Percentiles rank a stretch among this genome's conserved stretches.
These are phyloP conservation scores for Bombardia bombarda DNA, from an alignment of 495 filamentous ascomycete genomes.

Conservation along the genomic window DNA sequence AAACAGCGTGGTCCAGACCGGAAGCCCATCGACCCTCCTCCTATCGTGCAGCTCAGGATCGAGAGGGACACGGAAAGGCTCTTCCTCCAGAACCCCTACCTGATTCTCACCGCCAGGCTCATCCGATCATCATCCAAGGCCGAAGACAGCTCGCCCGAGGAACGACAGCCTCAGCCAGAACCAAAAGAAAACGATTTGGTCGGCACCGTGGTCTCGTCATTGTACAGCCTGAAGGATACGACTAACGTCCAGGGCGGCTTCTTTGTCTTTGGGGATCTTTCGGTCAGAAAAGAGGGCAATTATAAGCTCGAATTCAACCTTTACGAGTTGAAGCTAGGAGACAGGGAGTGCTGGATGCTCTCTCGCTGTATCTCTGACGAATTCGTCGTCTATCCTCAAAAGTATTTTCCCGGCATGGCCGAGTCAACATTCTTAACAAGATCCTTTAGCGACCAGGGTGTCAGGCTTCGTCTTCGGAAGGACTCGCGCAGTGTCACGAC, in stretches of 20 bases:
- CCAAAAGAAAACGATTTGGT: slow-evolving; percentile 49
- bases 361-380: slow-evolving; percentile 63
- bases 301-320: slow-evolving; percentile 80
- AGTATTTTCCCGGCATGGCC: slow-evolving; percentile 78
- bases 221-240: slow-evolving; percentile 87
- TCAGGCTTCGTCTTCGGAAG: slow-evolving; percentile 82
- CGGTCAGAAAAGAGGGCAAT: slow-evolving; percentile 70
- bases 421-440: slow-evolving; percentile 90
- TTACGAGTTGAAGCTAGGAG: slow-evolving; percentile 77
- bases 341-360: slow-evolving; percentile 41
- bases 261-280: slow-evolving; percentile 95
- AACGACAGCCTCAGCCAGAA: slow-evolving; percentile 8
- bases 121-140: slow-evolving; percentile 28
- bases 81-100: slow-evolving; percentile 49
- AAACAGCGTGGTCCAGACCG: slow-evolving; percentile 51
- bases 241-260: slow-evolving; percentile 90
- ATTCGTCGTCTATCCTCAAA: slow-evolving; percentile 68
- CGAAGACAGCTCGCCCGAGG: slow-evolving; percentile 48
- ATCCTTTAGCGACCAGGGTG: slow-evolving; percentile 92
- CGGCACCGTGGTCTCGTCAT: slow-evolving; percentile 81
- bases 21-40: slow-evolving; percentile 92
- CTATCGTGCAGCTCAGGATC: slow-evolving; percentile 78
- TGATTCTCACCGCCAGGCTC: slow-evolving; percentile 66
- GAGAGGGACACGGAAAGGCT: slow-evolving; percentile 69
- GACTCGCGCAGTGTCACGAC: slow-evolving; percentile 47